These are phyloP conservation scores for Ceratobasidium sp. DNA, from an alignment of 1,284 basidiomycete genomes.

Conservation along the genomic window DNA sequence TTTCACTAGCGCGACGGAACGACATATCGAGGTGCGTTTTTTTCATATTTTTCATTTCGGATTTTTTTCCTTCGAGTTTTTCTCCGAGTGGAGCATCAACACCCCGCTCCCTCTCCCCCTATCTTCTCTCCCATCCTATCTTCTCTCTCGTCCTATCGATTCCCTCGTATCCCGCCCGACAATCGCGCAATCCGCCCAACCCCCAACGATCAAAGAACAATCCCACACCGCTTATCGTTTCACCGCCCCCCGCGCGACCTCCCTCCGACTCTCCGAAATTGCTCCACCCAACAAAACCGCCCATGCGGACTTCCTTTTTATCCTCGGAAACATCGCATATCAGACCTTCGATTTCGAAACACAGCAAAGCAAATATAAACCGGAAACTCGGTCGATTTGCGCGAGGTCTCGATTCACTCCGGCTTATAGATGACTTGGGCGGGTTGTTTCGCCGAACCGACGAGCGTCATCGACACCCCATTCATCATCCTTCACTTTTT, in stretches of 20 bases:
- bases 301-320: too few species aligned
- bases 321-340: too few species aligned
- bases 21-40: constrained; percentile 89
- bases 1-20: constrained; percentile 93
- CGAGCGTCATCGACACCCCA: constrained; percentile 16
- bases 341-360: too few species aligned
- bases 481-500: background rate
- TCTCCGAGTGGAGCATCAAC: constrained; percentile 20
- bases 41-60: constrained; percentile 32
- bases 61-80: constrained; percentile 48
- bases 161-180: background rate
- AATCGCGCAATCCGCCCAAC: constrained; percentile 11
- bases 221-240: background rate
- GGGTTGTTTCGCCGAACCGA: background rate
- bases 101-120: background rate
- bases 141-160: background rate
- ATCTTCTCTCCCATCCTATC: background rate
- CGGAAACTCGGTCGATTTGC: background rate
- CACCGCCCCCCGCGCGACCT: constrained; percentile 13
- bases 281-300: constrained; percentile 8
- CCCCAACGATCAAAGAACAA: constrained; percentile 3
- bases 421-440: background rate
- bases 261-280: constrained; percentile 39
- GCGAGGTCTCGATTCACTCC: background rate
- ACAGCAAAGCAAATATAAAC: too few species aligned